Base-by-base conservation (phyloP, 2,329 filamentous ascomycete species). In the Penicillium sp. region DNA sequence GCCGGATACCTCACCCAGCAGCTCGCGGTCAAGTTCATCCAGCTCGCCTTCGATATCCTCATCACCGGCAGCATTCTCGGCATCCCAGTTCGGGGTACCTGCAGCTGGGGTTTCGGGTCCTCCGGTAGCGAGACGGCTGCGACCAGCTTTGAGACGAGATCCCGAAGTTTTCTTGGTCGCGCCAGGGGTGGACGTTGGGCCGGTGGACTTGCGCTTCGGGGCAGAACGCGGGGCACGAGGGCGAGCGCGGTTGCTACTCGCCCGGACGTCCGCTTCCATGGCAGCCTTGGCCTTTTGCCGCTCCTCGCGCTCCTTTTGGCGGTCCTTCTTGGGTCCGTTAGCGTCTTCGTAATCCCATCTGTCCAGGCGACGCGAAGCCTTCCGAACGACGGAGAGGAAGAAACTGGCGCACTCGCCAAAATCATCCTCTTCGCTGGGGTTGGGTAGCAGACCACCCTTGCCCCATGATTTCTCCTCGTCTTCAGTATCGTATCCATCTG, bases 341-440 rank as follows among this genome's bases (percentile, higher is more conserved):
- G 76, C 75, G 46, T 74, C 70, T 35, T 80, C 78, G 63, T 77
- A 79, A 65, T 79, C 78, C 80, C 80, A 82, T 26, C 78, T 73
- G 61, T 80, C 76, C 33, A 82, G 70, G 45, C 80, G 71, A 49
- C 79, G 70, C n/a, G 73, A 63, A 19, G 76, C 78, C 64, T 80
- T 79, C 48, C 76, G 75, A 43, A 81, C 66, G 19, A 80, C 73
- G 10, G 77, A 80, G 25, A 79, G 67, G 69, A 76, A 81, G 57
- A 75, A 76, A 52, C 74, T 78, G n/a, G 78, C 79, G 55, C 79
- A 77, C 63, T 82, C 81, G 52, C 81, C 81, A 63, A 72, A 81
- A 61, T 82, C 80, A 60, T 82, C 81, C 52, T 79, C 72, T 58
- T 80, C 78, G 3, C 70, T 69, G 3, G 75, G 76, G 43, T 78